Evolutionary conservation across 768 basidiomycete genomes (phyloP), one percentile per base, ranked within the genome.

Genomic region (Lentinula detonsa): DNA sequence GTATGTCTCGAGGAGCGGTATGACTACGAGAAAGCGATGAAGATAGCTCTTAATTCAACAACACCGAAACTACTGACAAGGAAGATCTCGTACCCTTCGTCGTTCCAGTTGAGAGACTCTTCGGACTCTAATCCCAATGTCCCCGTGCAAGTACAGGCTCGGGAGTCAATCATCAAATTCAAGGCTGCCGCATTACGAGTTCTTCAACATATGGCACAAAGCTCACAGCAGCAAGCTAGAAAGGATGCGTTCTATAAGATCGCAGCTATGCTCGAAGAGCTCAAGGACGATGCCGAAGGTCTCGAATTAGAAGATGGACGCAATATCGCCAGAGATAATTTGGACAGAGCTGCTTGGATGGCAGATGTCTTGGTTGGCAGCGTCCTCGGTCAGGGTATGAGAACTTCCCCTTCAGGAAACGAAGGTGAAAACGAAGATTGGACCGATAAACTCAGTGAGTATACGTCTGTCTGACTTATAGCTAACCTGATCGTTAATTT

Each of bases 331-430:
- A 39, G 59, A n/a, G 59, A 60, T n/a, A 60, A 60, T 40, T 34
- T 60, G 28, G 59, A 60, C 8, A 76, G 84, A 33, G 83, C 86
- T 0, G 81, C 85, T 3, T 89, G 87, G 84, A 85, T 91, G 80
- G 88, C 89, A 0, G 91, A 93, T 66, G 84, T 91, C 11, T 78
- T 93, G 37, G 79, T 91, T 15, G 80, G 86, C 9, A 79, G 74
- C n/a, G 72, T 87, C 18, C 50, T 60, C 13, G 37, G 49, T 18
- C 48, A 50, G n/a, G 39, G 39, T 37, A 35, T 60, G 10, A 45
- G 50, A 28, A 16, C 34, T 13, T 28, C 59, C 13, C 6, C 59
- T n/a, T 15, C 55, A 13, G 57, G 45, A 33, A 42, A 34, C 18
- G 59, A 60, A 60, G 50, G 49, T 10, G 59, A 60, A 60, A 82